Percentiles rank a stretch among this genome's conserved stretches.
Evolutionary conservation across 257 asterid genomes (phyloP).

Genomic region (Prunella vulgaris): DNA sequence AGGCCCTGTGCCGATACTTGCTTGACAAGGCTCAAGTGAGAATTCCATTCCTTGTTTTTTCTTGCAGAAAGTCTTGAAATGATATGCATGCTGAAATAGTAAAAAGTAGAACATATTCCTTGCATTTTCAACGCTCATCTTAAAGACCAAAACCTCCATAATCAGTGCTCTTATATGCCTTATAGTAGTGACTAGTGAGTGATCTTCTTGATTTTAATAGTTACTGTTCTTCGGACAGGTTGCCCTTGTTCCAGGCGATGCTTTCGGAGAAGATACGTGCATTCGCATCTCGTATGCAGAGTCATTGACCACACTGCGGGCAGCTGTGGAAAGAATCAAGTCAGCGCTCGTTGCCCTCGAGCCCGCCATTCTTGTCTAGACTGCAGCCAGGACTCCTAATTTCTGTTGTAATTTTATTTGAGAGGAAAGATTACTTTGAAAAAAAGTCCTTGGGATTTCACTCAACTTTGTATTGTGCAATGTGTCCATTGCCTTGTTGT

Average conservation of each 20-base stretch:
- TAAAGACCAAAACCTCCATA: not conserved
- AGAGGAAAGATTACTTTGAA: not conserved
- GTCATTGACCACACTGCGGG: slow-evolving; percentile 61
- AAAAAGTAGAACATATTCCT: not conserved
- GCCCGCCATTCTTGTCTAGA: slow-evolving; percentile 46
- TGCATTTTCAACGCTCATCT: not conserved
- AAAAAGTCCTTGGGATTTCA: too few species aligned
- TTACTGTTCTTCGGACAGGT: slow-evolving; percentile 37
- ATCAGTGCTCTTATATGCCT: not conserved
- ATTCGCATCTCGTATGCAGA: slow-evolving; percentile 87
- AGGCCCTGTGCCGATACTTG: slow-evolving; percentile 78
- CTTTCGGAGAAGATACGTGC: slow-evolving; percentile 90
- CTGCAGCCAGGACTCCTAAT: too few species aligned
- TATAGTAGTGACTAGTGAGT: not conserved
- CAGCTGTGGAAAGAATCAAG: slow-evolving; percentile 64
- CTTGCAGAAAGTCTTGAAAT: not conserved
- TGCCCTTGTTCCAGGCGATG: slow-evolving; percentile 92
- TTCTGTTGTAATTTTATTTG: too few species aligned
- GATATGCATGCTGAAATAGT: not conserved
- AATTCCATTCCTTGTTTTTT: not conserved
- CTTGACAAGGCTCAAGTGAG: slow-evolving; percentile 89
- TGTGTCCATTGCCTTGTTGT: not conserved
- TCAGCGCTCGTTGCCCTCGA: slow-evolving; percentile 47
- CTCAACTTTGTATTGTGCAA: not conserved
- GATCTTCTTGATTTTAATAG: not conserved